Evolutionary conservation across 1,284 basidiomycete species (phyloP).

Genomic region (Sporisorium exsertum): DNA sequence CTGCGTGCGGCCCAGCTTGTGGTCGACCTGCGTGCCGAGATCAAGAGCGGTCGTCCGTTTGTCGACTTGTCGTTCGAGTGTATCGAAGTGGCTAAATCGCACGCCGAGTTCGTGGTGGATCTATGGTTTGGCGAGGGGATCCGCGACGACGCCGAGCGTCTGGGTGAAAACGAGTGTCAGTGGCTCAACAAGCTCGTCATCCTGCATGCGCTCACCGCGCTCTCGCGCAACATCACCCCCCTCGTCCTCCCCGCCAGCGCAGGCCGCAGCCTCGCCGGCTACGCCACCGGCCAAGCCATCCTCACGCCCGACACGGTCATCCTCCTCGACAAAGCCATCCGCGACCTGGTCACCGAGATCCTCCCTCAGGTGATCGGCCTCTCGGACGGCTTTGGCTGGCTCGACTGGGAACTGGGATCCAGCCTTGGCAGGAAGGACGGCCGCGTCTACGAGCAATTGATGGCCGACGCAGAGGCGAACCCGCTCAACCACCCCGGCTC

Average conservation of each 20-base stretch:
- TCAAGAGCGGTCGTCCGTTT: constrained; percentile 50
- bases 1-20: constrained; percentile 59
- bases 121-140: constrained; percentile 64
- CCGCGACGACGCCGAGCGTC: constrained; percentile 33
- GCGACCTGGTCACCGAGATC: constrained; percentile 73
- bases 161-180: constrained; percentile 37
- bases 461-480: constrained; percentile 76
- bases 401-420: constrained; percentile 78
- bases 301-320: constrained; percentile 72
- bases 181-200: constrained; percentile 60
- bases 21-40: constrained; percentile 57
- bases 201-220: constrained; percentile 51
- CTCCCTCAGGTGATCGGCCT: constrained; percentile 79
- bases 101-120: constrained; percentile 62
- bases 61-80: constrained; percentile 60
- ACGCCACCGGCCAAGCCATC: constrained; percentile 73
- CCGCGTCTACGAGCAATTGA: constrained; percentile 78
- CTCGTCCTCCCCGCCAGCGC: constrained; percentile 75
- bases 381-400: constrained; percentile 80
- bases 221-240: constrained; percentile 60
- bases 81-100: constrained; percentile 60
- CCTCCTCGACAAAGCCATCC: constrained; percentile 74
- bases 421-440: constrained; percentile 77
- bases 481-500: constrained; percentile 74
- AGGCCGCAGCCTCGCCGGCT: constrained; percentile 75